Percentiles rank a stretch among this genome's conserved stretches.
phyloP scores from a whole-genome alignment of 2,329 filamentous ascomycete species.

The Hymenoscyphus fructigenus region DNA sequence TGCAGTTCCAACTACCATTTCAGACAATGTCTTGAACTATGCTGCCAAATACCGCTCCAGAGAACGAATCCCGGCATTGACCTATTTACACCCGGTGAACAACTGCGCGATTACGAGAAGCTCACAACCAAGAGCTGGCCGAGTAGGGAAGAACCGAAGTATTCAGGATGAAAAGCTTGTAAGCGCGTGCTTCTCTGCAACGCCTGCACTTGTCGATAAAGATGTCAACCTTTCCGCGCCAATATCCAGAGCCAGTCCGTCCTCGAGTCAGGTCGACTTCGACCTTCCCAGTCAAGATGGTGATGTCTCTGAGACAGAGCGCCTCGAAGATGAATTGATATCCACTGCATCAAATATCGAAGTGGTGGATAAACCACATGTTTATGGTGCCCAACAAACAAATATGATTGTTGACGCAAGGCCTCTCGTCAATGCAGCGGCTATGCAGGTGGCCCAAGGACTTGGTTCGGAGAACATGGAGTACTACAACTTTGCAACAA shows the following conservation, averaged over 20 bases:
- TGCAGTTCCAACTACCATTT: constrained; percentile 83
- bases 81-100: constrained; percentile 94
- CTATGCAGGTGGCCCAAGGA: constrained; percentile 82
- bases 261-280: constrained; percentile 53
- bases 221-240: constrained; percentile 27
- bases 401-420: constrained; percentile 96
- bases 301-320: constrained; percentile 63
- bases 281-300: constrained; percentile 34
- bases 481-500: constrained; percentile 87
- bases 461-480: constrained; percentile 98
- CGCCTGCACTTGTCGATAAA: constrained; percentile 29
- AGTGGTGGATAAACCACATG: constrained; percentile 58
- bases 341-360: constrained; percentile 46
- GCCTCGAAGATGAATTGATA: constrained; percentile 67
- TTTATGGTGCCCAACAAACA: constrained; percentile 90
- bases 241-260: constrained; percentile 39
- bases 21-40: constrained; percentile 96
- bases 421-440: constrained; percentile 89
- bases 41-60: constrained; percentile 86
- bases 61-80: constrained; percentile 81
- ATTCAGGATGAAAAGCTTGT: constrained; percentile 95
- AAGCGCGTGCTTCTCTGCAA: constrained; percentile 83
- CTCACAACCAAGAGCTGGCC: constrained; percentile 85
- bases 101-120: constrained; percentile 96
- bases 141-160: constrained; percentile 76